A percentile compares a stretch with the other conserved stretches of the same genome.
Conservation (phyloP, 2,329 filamentous ascomycete genomes). For the Aureobasidium subglaciale region DNA sequence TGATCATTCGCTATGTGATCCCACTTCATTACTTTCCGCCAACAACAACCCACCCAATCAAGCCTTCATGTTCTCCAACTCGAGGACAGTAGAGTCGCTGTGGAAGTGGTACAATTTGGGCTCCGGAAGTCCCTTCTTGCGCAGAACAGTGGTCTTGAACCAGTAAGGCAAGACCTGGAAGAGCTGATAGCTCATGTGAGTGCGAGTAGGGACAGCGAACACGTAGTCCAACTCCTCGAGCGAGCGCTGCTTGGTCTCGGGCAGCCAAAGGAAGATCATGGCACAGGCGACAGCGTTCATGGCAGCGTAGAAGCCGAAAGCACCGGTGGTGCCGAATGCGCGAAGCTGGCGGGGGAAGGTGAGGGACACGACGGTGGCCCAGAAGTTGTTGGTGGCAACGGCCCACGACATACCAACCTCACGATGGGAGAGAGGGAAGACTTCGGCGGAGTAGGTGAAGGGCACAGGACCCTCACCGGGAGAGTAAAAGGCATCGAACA, state of each 20-base stretch:
- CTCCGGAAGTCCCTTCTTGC: conserved; percentile 24
- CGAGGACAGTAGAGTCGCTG: not conserved
- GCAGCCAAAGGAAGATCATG: conserved; percentile 57
- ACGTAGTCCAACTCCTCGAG: conserved; percentile 46
- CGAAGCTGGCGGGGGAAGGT: conserved; percentile 42
- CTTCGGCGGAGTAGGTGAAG: conserved; percentile 34
- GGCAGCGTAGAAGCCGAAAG: conserved; percentile 55
- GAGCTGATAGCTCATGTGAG: conserved; percentile 27
- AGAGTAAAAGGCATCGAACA: conserved; percentile 38
- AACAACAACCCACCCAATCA: not conserved
- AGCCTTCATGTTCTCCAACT: not conserved
- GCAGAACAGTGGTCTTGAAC: conserved; percentile 39
- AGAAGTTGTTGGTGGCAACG: conserved; percentile 39
- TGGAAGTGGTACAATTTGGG: conserved; percentile 15
- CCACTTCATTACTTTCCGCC: no score
- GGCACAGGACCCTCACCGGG: conserved; percentile 40
- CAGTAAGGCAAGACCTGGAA: conserved; percentile 39
- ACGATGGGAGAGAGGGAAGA: conserved; percentile 27
- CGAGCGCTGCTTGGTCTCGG: conserved; percentile 41
- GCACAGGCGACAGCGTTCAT: conserved; percentile 55
- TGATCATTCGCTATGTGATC: not conserved
- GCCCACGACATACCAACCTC: conserved; percentile 26
- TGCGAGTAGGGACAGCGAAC: conserved; percentile 43
- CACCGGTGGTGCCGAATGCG: conserved; percentile 45
- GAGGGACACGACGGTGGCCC: conserved; percentile 44